A percentile compares a stretch with the other conserved stretches of the same genome.
Evolutionary conservation across 192 early-diverging fungal genomes (phyloP).

Genomic region (Mortierella claussenii): DNA sequence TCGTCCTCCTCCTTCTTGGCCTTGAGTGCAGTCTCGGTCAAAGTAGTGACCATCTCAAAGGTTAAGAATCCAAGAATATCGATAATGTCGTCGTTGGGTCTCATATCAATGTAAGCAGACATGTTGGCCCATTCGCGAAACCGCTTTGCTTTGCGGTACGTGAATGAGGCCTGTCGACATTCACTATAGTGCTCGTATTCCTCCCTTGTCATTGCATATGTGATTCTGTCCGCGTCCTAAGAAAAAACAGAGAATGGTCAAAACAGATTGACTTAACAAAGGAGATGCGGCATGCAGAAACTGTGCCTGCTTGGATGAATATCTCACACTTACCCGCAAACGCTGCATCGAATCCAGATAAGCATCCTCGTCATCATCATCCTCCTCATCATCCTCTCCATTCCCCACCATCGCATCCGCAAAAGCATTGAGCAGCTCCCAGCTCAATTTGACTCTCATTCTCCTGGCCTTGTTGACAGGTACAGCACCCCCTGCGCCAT

Average conservation of each 20-base stretch:
- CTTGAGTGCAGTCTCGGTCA: constrained; percentile 90
- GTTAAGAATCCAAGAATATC: constrained; percentile 97
- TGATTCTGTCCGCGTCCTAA: constrained; percentile 91
- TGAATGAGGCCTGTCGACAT: constrained; percentile 98
- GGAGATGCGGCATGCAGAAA: background rate
- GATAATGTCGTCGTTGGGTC: constrained; percentile 93
- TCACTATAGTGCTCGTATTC: constrained; percentile 99
- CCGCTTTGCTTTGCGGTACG: constrained; percentile 91
- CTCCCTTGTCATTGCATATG: constrained; percentile 95
- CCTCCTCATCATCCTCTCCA: constrained; percentile 82
- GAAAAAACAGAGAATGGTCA: background rate
- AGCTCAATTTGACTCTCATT: constrained; percentile 85
- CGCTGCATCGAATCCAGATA: constrained; percentile 91
- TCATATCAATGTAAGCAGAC: constrained; percentile 87
- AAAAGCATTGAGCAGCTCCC: constrained; percentile 91
- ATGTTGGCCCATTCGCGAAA: constrained; percentile 98
- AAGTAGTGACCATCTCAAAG: constrained; percentile 91
- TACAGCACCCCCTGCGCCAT: constrained; percentile 32
- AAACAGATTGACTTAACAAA: background rate
- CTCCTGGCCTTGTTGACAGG: constrained; percentile 59
- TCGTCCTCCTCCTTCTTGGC: constrained; percentile 69
- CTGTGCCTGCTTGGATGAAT: background rate
- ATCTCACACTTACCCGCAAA: constrained; percentile 60
- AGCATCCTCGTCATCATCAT: constrained; percentile 91
- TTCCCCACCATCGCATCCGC: constrained; percentile 79